Base-by-base conservation (phyloP, 495 filamentous ascomycete genomes). In the Penicillium salamii region DNA sequence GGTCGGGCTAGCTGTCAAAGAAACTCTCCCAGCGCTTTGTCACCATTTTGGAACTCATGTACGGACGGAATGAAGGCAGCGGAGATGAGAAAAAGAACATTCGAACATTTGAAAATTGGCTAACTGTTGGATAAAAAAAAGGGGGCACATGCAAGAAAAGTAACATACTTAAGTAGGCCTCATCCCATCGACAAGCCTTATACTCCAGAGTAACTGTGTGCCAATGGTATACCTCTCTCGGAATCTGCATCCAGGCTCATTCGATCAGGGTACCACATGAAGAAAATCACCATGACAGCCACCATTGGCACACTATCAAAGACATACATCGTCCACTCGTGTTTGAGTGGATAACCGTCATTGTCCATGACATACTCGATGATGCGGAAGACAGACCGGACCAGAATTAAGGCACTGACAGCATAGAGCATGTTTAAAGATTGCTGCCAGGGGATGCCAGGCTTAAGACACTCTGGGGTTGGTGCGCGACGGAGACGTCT, bases 291-390 rank as follows among this genome's bases (percentile, higher is more conserved):
- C 63, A 79, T 76, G 17, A 75, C 77, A 1, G 50, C 5, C 17
- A 76, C 46, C 80, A 86, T 85, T 15, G 78, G 58, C 29, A 69
- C 32, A 19, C 70, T 58, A 54, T 86, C 83, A 50, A 85, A 85
- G 7, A 82, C 51, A 57, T 83, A 85, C 38, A 84, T 45, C 45
- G 74, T 73, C 61, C 71, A 71, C 64, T 85, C 83, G 45, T 77
- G 70, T 9, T 35, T 54, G 32, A 83, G 42, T 11, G 73, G 38
- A 46, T 65, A 71, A 3, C 81, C 79, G 8, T 67, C 61, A 26
- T 74, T 54, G 0, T 81, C 81, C 65, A 77, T 64, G 0, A 69
- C 21, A 52, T 80, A 86, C 63, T 87, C 84, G 8, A 83, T 55
- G 28, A 80, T 63, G 19, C 84, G 70, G 57, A 84, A 84, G n/a